These are phyloP conservation scores for Volvox carteri DNA, from an alignment of 163 green algal genomes.

Conservation along the genomic window DNA sequence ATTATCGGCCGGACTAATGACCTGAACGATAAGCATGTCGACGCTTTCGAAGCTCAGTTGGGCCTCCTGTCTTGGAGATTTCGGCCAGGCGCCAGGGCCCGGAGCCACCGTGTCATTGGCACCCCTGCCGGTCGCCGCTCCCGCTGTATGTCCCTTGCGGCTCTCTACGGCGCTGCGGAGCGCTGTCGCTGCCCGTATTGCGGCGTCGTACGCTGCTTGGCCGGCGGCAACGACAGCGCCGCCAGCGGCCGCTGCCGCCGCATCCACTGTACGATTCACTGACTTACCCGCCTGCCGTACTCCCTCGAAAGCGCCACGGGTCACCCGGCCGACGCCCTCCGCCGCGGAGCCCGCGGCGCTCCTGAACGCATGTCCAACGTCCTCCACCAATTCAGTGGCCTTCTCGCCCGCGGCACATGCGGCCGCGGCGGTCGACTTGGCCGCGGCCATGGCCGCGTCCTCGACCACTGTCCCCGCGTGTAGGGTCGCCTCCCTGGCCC, in stretches of 20 bases:
- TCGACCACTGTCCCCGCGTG: background rate
- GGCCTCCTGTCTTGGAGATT: background rate
- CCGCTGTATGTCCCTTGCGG: background rate
- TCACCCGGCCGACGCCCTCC: background rate
- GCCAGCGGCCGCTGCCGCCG: background rate
- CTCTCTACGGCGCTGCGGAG: background rate
- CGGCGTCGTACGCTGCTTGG: background rate
- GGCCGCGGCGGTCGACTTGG: background rate
- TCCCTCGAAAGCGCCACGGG: background rate
- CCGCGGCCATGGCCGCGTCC: background rate
- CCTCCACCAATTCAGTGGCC: background rate
- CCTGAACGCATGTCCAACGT: background rate
- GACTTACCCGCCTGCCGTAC: background rate
- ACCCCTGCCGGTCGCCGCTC: background rate
- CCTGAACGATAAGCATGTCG: background rate
- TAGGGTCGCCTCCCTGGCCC: background rate
- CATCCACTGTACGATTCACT: background rate
- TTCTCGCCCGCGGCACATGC: background rate
- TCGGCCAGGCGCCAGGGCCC: background rate
- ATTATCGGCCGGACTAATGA: background rate
- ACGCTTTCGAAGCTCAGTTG: background rate
- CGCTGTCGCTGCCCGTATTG: background rate
- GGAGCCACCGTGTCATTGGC: background rate
- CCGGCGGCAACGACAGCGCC: background rate
- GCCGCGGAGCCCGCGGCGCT: background rate